Conservation (phyloP, 2,329 filamentous ascomycete species). For the Escovopsis sp. region DNA sequence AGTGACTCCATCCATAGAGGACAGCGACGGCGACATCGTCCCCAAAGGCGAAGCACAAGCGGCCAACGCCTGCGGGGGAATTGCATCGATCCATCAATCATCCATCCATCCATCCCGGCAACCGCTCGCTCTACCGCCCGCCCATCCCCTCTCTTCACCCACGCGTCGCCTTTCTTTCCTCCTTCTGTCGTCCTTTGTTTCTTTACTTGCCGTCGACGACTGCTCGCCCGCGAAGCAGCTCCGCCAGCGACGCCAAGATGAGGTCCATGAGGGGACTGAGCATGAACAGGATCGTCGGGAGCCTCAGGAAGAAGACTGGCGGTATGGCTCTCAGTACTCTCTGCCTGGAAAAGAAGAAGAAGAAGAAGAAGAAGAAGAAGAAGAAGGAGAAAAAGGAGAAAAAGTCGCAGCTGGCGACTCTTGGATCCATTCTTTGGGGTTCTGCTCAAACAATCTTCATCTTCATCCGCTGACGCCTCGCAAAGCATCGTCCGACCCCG, state of each 20-base stretch:
- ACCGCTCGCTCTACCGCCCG: no score
- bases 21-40: no score
- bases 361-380: no score
- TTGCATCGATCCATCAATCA: no score
- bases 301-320: constrained; percentile 34
- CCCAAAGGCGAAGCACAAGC: no score
- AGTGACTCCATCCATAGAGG: no score
- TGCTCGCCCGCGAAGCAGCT: neutral
- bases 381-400: neutral
- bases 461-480: no score
- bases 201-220: neutral
- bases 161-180: neutral
- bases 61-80: no score
- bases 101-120: no score
- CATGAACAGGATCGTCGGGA: constrained; percentile 42
- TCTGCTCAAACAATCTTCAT: no score
- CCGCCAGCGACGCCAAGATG: constrained; percentile 14
- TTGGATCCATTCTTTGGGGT: no score
- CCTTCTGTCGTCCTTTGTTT: neutral
- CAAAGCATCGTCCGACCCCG: constrained; percentile 1
- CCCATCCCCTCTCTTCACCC: neutral
- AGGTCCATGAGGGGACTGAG: constrained; percentile 37
- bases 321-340: constrained; percentile 7
- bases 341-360: no score
- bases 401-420: neutral